Evolutionary conservation across 371 early-diverging fungal genomes (phyloP), one percentile per base, ranked within the genome.

Genomic region (Mortierella polycephala): DNA sequence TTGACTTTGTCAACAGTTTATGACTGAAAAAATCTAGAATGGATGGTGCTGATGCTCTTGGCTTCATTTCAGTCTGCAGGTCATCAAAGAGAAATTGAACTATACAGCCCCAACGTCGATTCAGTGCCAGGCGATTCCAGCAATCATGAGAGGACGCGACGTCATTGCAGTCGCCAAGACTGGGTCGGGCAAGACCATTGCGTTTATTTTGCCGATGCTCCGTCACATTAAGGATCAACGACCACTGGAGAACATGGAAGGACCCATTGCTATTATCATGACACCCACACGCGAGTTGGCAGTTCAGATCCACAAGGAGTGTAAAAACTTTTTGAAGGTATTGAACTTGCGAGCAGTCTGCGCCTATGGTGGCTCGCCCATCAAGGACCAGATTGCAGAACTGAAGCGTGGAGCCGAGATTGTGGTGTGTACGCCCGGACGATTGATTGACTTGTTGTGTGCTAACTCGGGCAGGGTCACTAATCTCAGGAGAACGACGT

Each of bases 81-180:
- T 95, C 8, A 94, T 96, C 69, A 86, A 88, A 39, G 73, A 84
- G 49, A 90, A 91, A 42, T 85, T 94, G 23, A 95, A 94, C 61
- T 98, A 94, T 81, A 92, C 92, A 39, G 73, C 80, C 5, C 98
- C 99, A 0, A 96, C 98, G 0, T 87, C 98, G 0, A 98, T 99
- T 70, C 99, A 99, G 83, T 93, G 95, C 5, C 99, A 99, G 81
- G 96, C 96, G 0, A 94, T 99, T 30, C 99, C 99, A n/a, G 96
- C 98, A 0, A 92, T 98, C 54, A 90, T 98, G 94, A 91, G 93
- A 72, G 99, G 99, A 2, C 91, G 98, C 5, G 98, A 99, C 83
- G 94, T 99, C 9, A 96, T 99, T 81, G 97, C 98, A 23, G 96
- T 99, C 37, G 99, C 99, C n/a, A 99, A 98, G 74, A 99, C 99